A percentile compares a stretch with the other conserved stretches of the same genome.
Conservation (phyloP, 73 alveolate genomes). For the Symbiodinium natans region DNA sequence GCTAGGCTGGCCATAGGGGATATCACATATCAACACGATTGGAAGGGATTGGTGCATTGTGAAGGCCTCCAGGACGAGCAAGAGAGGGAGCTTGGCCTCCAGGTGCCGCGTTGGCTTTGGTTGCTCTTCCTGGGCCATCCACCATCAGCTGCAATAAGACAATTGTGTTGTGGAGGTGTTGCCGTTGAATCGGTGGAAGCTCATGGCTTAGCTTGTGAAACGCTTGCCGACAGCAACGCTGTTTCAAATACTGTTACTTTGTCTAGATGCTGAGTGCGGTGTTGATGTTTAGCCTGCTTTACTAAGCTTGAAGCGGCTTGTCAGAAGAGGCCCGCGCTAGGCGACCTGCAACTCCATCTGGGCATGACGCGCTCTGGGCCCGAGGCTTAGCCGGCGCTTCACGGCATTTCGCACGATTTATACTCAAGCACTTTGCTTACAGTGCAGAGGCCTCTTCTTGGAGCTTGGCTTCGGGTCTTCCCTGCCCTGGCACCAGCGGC, state of each 20-base stretch:
- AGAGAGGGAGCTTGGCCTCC: conserved; percentile 74
- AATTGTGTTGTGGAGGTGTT: conserved; percentile 10
- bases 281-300: too few relatives aligned
- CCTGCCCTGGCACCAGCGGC: conserved; percentile 59
- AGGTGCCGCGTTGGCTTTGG: background rate
- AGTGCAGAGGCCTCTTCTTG: conserved; percentile 49
- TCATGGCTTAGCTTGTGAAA: background rate
- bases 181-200: conserved; percentile 78
- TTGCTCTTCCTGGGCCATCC: background rate
- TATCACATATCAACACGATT: background rate
- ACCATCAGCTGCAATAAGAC: too few relatives aligned
- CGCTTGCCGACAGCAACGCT: background rate
- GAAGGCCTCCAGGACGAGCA: conserved; percentile 68
- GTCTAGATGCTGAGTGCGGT: too few relatives aligned
- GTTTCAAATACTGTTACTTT: too few relatives aligned
- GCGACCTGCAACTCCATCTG: conserved; percentile 82
- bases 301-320: too few relatives aligned
- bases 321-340: conserved; percentile 69
- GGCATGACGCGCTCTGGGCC: conserved; percentile 65
- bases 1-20: background rate
- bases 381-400: background rate
- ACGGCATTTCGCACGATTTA: too few relatives aligned
- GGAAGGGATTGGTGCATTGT: background rate
- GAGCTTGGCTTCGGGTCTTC: conserved; percentile 53
- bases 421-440: too few relatives aligned